Evolutionary conservation across 257 asterid genomes (phyloP).

Genomic region (Solanum pinnatisectum): DNA sequence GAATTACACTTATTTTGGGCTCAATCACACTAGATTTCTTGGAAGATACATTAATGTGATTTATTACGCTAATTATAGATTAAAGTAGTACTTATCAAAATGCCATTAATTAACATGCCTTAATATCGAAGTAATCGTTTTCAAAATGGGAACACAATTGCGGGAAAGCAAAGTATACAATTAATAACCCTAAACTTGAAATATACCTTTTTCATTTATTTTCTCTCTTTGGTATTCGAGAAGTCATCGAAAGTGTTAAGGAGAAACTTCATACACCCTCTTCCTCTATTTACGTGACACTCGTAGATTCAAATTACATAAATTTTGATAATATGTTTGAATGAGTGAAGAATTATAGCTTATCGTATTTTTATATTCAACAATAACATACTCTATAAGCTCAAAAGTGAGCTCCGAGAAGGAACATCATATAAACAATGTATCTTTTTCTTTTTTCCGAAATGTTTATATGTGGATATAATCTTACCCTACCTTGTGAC

Average conservation of each 20-base stretch:
- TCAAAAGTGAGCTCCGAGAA: neutral
- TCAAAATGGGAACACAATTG: neutral
- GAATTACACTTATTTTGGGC: neutral
- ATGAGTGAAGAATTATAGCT: no score
- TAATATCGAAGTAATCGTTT: neutral
- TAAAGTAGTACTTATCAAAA: neutral
- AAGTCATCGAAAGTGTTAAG: neutral
- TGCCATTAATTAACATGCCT: neutral
- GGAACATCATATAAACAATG: neutral
- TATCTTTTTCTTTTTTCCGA: no score
- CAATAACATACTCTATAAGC: no score
- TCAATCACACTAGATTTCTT: neutral
- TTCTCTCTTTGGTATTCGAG: neutral
- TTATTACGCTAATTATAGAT: neutral
- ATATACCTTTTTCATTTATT: neutral
- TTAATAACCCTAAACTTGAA: neutral
- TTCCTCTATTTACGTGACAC: neutral
- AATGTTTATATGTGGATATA: no score
- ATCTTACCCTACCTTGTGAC: neutral
- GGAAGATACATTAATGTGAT: neutral
- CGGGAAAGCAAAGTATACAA: constrained; percentile 1
- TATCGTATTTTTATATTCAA: no score
- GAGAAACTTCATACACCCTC: neutral
- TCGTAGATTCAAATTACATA: no score
- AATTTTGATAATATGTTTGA: neutral